These are phyloP conservation scores for Carpinus viminea DNA, from an alignment of 306 rosid genomes.

Conservation along the genomic window DNA sequence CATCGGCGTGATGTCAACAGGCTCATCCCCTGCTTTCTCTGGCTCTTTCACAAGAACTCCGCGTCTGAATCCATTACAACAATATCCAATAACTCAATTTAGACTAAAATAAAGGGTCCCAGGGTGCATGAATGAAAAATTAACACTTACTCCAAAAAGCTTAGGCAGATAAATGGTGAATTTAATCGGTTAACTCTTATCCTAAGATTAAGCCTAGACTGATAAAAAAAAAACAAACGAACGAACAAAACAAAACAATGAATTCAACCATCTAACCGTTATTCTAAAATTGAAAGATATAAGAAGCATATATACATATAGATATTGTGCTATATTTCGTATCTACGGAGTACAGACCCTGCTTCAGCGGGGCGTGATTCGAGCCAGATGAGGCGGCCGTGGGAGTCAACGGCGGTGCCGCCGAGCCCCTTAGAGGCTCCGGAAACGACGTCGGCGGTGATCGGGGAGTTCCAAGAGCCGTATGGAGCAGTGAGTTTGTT, in stretches of 20 bases:
- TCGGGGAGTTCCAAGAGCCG: conserved; percentile 92
- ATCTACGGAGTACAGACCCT: conserved; percentile 45
- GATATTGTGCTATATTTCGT: not conserved
- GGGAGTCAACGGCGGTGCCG: conserved; percentile 66
- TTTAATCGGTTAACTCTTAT: too few relatives aligned
- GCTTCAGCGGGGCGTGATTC: conserved; percentile 86
- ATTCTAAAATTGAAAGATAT: not conserved
- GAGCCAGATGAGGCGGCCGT: conserved; percentile 81
- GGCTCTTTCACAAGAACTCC: conserved; percentile 81
- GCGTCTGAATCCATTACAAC: conserved; percentile 48
- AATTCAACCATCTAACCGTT: too few relatives aligned
- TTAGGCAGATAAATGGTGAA: too few relatives aligned
- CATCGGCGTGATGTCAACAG: conserved; percentile 80
- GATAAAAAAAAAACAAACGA: too few relatives aligned
- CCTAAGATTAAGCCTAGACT: too few relatives aligned
- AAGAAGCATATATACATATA: not conserved
- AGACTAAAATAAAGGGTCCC: too few relatives aligned
- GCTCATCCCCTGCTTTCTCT: conserved; percentile 52
- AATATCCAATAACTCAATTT: not conserved
- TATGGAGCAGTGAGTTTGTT: conserved; percentile 56
- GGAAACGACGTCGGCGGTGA: conserved; percentile 83
- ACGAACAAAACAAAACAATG: too few relatives aligned
- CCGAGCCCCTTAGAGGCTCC: conserved; percentile 81
- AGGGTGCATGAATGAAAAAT: not conserved
- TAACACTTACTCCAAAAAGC: too few relatives aligned